Conservation (phyloP, 2,329 filamentous ascomycete genomes). For the Aspergillus awamori region DNA sequence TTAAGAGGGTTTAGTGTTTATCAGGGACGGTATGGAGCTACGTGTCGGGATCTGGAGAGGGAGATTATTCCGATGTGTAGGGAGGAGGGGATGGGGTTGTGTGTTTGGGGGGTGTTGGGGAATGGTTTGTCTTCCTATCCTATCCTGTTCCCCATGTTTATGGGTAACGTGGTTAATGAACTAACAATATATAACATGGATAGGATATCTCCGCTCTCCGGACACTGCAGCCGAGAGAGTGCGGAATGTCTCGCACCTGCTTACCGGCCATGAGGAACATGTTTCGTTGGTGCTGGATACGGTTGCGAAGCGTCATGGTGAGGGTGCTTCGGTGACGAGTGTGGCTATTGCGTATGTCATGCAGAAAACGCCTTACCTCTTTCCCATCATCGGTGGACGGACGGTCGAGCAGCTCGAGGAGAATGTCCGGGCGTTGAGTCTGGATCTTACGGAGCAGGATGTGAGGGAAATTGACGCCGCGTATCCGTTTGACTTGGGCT, state of each 20-base stretch:
- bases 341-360: constrained; percentile 55
- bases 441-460: constrained; percentile 56
- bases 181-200: too few species aligned
- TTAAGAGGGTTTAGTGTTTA: constrained; percentile 71
- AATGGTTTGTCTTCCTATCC: constrained; percentile 37
- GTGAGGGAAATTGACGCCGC: constrained; percentile 57
- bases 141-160: not conserved
- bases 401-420: constrained; percentile 54
- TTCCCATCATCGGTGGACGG: constrained; percentile 55
- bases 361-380: constrained; percentile 52
- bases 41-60: constrained; percentile 66
- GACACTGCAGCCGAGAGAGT: constrained; percentile 8
- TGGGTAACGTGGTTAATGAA: too few species aligned
- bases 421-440: constrained; percentile 57
- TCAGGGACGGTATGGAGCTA: constrained; percentile 65
- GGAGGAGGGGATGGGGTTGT: constrained; percentile 64
- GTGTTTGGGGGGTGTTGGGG: constrained; percentile 56
- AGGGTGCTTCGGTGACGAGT: not conserved
- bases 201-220: constrained; percentile 11
- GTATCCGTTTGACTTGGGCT: constrained; percentile 58
- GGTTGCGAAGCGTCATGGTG: not conserved
- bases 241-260: constrained; percentile 1
- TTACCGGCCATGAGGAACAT: constrained; percentile 3
- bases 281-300: constrained; percentile 13
- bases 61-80: constrained; percentile 69